Percentiles rank a stretch among this genome's conserved stretches.
Conservation (phyloP, 495 filamentous ascomycete genomes). For the Bathelium albidoporum region DNA sequence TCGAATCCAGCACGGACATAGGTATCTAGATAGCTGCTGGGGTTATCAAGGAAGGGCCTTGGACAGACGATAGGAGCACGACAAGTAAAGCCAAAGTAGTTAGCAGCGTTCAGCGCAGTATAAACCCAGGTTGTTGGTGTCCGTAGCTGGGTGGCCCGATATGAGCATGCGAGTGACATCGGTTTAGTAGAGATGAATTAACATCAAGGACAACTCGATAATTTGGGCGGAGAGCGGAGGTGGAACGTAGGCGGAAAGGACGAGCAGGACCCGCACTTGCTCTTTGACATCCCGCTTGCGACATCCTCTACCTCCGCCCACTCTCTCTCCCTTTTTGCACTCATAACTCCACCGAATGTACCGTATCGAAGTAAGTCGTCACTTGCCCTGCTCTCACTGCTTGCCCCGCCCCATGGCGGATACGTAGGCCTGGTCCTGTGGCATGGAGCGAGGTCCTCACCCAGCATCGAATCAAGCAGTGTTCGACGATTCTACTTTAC, state of each 20-base stretch:
- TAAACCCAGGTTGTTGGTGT: neutral
- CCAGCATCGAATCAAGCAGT: neutral
- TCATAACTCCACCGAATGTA: neutral
- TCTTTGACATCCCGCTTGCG: slow-evolving; percentile 3
- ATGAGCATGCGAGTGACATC: neutral
- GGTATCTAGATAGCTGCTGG: too few relatives aligned
- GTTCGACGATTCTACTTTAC: neutral
- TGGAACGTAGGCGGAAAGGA: neutral
- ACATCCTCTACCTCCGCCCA: neutral
- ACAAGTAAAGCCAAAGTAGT: too few relatives aligned
- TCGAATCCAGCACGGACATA: too few relatives aligned
- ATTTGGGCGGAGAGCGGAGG: neutral
- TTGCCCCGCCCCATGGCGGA: slow-evolving; percentile 3
- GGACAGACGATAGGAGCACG: too few relatives aligned
- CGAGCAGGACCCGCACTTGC: neutral
- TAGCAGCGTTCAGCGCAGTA: too few relatives aligned
- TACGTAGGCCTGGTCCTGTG: slow-evolving; percentile 1
- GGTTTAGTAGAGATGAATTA: neutral
- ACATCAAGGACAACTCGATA: neutral
- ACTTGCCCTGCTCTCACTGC: neutral
- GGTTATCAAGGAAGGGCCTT: too few relatives aligned
- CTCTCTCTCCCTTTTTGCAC: neutral
- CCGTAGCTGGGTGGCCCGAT: neutral
- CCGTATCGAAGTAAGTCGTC: neutral
- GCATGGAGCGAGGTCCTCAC: slow-evolving; percentile 5